Evolutionary conservation across 78 protist species (phyloP).

Genomic region (Cavenderia fasciculata): DNA sequence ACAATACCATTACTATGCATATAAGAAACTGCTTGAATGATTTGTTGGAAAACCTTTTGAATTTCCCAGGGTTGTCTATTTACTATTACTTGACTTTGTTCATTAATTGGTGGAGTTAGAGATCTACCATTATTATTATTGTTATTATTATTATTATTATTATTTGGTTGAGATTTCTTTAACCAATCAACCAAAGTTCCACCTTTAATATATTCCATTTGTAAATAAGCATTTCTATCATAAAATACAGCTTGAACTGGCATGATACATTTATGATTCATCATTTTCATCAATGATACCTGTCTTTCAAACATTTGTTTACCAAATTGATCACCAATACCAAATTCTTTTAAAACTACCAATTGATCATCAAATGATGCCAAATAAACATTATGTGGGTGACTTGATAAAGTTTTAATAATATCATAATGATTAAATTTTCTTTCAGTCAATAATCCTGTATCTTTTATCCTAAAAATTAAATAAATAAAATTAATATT

Average conservation of each 20-base stretch:
- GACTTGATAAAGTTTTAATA: slow-evolving; percentile 39
- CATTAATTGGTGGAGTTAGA: too few species aligned
- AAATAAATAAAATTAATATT: background rate
- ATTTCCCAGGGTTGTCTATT: slow-evolving; percentile 55
- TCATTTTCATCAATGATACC: slow-evolving; percentile 35
- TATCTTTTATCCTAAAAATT: slow-evolving; percentile 34
- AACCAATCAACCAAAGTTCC: slow-evolving; percentile 35
- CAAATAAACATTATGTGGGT: slow-evolving; percentile 61
- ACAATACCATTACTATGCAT: slow-evolving; percentile 88
- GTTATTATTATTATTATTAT: background rate
- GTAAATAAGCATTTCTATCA: slow-evolving; percentile 57
- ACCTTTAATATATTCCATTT: slow-evolving; percentile 52
- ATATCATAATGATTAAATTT: slow-evolving; percentile 38
- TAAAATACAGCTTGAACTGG: slow-evolving; percentile 58
- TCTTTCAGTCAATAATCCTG: slow-evolving; percentile 32
- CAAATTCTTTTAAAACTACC: slow-evolving; percentile 53
- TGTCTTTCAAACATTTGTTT: slow-evolving; percentile 65
- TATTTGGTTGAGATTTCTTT: background rate
- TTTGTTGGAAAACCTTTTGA: slow-evolving; percentile 71
- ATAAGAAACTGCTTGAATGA: slow-evolving; percentile 84
- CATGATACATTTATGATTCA: slow-evolving; percentile 65
- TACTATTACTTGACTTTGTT: background rate
- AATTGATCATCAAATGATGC: slow-evolving; percentile 29
- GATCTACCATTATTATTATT: background rate
- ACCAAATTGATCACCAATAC: slow-evolving; percentile 65